Evolutionary conservation across 2,329 filamentous ascomycete species (phyloP).

Genomic region (Lasiodiplodia citricola): DNA sequence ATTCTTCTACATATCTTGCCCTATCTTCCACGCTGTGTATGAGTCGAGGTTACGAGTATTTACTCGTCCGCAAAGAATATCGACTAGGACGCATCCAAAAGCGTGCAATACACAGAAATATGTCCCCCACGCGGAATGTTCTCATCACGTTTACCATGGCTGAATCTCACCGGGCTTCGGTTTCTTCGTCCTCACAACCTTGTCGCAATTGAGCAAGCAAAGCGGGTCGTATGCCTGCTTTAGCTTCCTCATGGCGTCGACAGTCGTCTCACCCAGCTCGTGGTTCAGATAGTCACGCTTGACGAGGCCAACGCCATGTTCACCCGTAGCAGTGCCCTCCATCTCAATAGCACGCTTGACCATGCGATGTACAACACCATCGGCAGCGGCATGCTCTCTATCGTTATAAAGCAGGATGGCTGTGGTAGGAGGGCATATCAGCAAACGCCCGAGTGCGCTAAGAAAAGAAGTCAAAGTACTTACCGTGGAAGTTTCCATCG

Average conservation of each 20-base stretch:
- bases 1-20: background rate
- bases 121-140: background rate
- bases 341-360: constrained; percentile 83
- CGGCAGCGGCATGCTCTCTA: constrained; percentile 68
- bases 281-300: constrained; percentile 84
- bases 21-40: background rate
- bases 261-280: constrained; percentile 74
- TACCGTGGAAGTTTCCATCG: constrained; percentile 75
- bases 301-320: constrained; percentile 82
- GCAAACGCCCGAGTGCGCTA: background rate
- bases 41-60: background rate
- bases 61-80: background rate
- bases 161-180: constrained; percentile 53
- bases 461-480: constrained; percentile 31
- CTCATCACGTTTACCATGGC: constrained; percentile 39
- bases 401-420: constrained; percentile 69
- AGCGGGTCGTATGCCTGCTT: constrained; percentile 82
- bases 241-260: constrained; percentile 84
- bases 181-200: constrained; percentile 59
- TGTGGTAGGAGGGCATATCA: constrained; percentile 32
- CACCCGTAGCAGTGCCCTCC: constrained; percentile 84
- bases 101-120: background rate
- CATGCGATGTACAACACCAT: constrained; percentile 79
- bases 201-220: constrained; percentile 68
- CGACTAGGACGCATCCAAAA: background rate